Base-by-base conservation (phyloP, 805 yeast genomes). In the Lachancea meyersii region DNA sequence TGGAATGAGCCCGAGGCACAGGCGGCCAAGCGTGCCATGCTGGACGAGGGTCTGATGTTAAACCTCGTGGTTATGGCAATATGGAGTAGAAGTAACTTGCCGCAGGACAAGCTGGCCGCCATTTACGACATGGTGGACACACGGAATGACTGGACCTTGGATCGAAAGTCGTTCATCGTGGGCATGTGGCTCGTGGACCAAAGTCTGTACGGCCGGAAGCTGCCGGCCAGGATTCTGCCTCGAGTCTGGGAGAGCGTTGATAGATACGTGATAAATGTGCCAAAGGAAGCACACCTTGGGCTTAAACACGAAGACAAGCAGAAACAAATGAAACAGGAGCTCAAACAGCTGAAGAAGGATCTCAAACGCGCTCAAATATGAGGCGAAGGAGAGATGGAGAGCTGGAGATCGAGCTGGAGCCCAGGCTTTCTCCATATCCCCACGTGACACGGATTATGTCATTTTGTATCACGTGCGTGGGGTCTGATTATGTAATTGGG, bases 171-270 rank as follows among this genome's bases (percentile, higher is more conserved):
- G 49, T 93, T 93, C 54, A 67, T 91, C 24, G 91, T 89, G n/a
- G 98, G 98, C 0, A 89, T 86, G 84, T 93, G 98, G 98, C 64
- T 89, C 4, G 89, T 93, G 2, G 99, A 93, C 61, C 98, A 93
- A 64, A 86, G 96, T 58, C 69, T 93, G 11, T 93, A 91, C 58
- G 98, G 98, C 0, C 71, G 95, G 31, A 93, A 93, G 60, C 66
- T 93, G 38, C 97, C 98, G 0, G 72, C 76, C 46, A 64, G 64
- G 30, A 76, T 93, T 5, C 79, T 75, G 31, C 76, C 74, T 4
- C 73, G 71, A 22, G 79, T 91, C 1, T 93, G 97, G 97, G 74
- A 76, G 33, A 84, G 94, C 60, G 84, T 85, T n/a, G 66, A 63
- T 37, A 50, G 44, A 31, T 59, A 49, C 37, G 52, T 54, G 30